Evolutionary conservation across 2,329 filamentous ascomycete genomes (phyloP), one percentile per base, ranked within the genome.

Genomic region (Pestalotiopsis sp.): DNA sequence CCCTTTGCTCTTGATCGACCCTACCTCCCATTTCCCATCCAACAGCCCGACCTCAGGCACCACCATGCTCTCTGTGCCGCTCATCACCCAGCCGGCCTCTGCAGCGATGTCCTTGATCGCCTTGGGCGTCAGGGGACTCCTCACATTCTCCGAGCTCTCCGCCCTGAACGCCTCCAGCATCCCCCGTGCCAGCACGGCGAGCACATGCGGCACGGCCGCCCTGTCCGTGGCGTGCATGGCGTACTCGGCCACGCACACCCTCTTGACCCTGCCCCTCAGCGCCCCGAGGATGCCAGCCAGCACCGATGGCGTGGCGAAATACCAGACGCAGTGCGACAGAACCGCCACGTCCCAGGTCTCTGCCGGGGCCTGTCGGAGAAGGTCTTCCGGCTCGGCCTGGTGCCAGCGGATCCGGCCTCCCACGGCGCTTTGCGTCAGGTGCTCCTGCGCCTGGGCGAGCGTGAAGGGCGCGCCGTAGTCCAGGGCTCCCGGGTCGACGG

Each of bases 401-500:
- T 82, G 75, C 77, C 83, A 88, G 2, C 78, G 75, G 26, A 87
- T 82, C 14, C 79, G 76, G 0, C 39, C 14, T 0, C 84, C 84
- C 0, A 87, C 55, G 3, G 78, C 72, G 4, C 80, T 75, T 17
- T 74, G 68, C 1, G 77, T 80, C 60, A 88, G 80, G 66, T 83
- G 77, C 3, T 69, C 65, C 71, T 88, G 85, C 2, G 85, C 81
- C 72, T 87, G 78, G 39, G 77, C 79, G 4, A 88, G 78, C 1
- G 84, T 87, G 68, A 79, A 82, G 1, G 85, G 81, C n/a, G 79
- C 71, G 59, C 83, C 83, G 73, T 88, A 89, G 70, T 84, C 79
- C 7, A 81, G 74, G 0, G 77, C 71, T 0, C 81, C 86, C 1
- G 86, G 86, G 75, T 89, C 87, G 35, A 88, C 74, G 4, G 85